Evolutionary conservation across 2,329 filamentous ascomycete species (phyloP).

Genomic region (Epicoccum nigrum): DNA sequence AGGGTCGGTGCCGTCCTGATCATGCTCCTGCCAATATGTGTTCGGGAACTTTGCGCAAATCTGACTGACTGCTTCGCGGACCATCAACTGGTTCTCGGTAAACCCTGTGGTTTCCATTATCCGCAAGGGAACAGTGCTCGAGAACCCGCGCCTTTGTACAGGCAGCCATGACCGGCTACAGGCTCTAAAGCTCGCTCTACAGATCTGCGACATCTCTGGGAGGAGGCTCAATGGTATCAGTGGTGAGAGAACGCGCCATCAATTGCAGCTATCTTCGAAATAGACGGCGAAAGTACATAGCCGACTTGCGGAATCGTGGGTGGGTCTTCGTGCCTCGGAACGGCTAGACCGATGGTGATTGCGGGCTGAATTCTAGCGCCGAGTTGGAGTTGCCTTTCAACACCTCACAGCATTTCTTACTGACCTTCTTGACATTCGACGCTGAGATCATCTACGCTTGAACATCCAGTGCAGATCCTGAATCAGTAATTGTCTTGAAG

Average conservation of each 20-base stretch:
- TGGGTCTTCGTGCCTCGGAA: conserved; percentile 1
- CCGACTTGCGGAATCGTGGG: conserved; percentile 8
- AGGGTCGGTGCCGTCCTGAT: conserved; percentile 73
- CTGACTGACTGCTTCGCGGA: conserved; percentile 71
- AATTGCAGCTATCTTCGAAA: background rate
- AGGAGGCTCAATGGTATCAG: background rate
- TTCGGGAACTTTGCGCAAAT: conserved; percentile 75
- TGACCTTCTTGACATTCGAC: too few species aligned
- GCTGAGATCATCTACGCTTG: too few species aligned
- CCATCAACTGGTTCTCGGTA: conserved; percentile 73
- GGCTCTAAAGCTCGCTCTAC: background rate
- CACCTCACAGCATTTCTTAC: too few species aligned
- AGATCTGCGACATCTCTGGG: conserved; percentile 1
- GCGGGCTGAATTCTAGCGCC: conserved; percentile 2
- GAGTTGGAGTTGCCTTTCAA: background rate
- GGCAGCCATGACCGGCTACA: conserved; percentile 9
- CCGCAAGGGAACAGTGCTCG: conserved; percentile 27
- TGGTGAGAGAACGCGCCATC: background rate
- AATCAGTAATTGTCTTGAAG: too few species aligned
- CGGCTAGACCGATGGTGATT: conserved; percentile 3
- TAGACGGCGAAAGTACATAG: conserved; percentile 10
- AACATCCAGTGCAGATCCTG: too few species aligned
- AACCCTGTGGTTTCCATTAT: conserved; percentile 78
- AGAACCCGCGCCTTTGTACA: conserved; percentile 33
- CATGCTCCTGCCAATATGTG: conserved; percentile 75